Base-by-base conservation (phyloP, 345 rosid genomes). In the Eucalyptus urophylla region DNA sequence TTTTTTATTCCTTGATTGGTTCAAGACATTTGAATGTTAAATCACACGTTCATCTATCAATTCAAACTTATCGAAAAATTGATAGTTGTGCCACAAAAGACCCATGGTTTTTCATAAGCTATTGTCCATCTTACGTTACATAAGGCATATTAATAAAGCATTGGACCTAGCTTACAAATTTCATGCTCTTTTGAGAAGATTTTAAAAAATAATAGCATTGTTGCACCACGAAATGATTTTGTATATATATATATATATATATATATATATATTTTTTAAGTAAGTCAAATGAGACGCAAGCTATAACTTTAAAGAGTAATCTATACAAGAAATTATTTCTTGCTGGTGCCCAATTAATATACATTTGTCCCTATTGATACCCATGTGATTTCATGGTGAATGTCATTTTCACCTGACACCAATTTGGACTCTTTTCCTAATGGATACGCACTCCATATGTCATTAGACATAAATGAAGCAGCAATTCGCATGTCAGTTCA, bases 251-350 rank as follows among this genome's bases (percentile, higher is more conserved):
- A n/a, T n/a, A n/a, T n/a, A n/a, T n/a, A n/a, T n/a, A n/a, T n/a
- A n/a, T n/a, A n/a, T n/a, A n/a, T n/a, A n/a, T n/a, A n/a, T 14
- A 1, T 17, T 0, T 65, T 15, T 65, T 15, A 7, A 14, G 22
- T 1, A 8, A 65, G 3, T n/a, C 40, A 1, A n/a, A 15, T 15
- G 14, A 15, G 40, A n/a, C 1, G 21, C 0, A 0, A 14, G 19
- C 17, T 7, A 65, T 29, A 14, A 65, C 9, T 65, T 16, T 3
- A 65, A n/a, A 1, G 37, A n/a, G 37, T n/a, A 22, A 65, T 65
- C 0, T n/a, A 0, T 14, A n/a, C 5, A n/a, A 65, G 37, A 14
- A 65, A 65, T 14, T n/a, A 14, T 65, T 19, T 65, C 5, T 56
- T 56, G 29, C 8, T 0, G 1, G 8, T n/a, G 76, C 19, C 37